These are phyloP conservation scores for Penicillium nucicola DNA, from an alignment of 495 filamentous ascomycete genomes.

Conservation along the genomic window DNA sequence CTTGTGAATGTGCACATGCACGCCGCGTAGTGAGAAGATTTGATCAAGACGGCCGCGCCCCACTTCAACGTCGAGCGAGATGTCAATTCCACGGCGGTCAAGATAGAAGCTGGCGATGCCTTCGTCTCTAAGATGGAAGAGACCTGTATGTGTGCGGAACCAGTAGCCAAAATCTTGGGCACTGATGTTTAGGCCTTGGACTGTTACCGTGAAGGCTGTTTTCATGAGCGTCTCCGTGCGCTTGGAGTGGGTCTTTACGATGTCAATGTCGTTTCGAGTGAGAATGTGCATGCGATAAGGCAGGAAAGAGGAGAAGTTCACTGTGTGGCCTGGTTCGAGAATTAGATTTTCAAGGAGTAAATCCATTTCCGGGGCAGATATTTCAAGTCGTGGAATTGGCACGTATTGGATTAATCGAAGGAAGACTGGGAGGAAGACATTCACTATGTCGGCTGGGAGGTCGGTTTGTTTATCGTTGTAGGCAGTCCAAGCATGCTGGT, in stretches of 20 bases:
- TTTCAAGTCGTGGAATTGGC: slow-evolving; percentile 82
- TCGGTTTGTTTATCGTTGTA: slow-evolving; percentile 58
- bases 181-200: slow-evolving; percentile 76
- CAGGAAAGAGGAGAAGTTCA: slow-evolving; percentile 86
- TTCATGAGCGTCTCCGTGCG: slow-evolving; percentile 63
- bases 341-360: slow-evolving; percentile 88
- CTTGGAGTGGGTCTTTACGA: slow-evolving; percentile 72
- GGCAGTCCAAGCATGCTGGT: slow-evolving; percentile 60
- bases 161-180: slow-evolving; percentile 85
- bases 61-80: slow-evolving; percentile 79
- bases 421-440: slow-evolving; percentile 76
- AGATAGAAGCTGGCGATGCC: slow-evolving; percentile 83
- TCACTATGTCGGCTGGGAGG: slow-evolving; percentile 67
- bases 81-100: slow-evolving; percentile 81
- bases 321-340: slow-evolving; percentile 79
- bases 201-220: slow-evolving; percentile 68
- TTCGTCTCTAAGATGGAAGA: slow-evolving; percentile 69
- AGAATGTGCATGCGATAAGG: slow-evolving; percentile 78
- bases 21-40: slow-evolving; percentile 71
- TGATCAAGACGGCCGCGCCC: slow-evolving; percentile 70
- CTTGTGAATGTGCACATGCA: slow-evolving; percentile 80
- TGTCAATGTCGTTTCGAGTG: slow-evolving; percentile 80
- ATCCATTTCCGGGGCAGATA: slow-evolving; percentile 78
- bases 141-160: slow-evolving; percentile 64
- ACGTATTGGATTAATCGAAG: slow-evolving; percentile 77